Conservation (phyloP, 1,284 basidiomycete species). For the Calocybe gambosa region DNA sequence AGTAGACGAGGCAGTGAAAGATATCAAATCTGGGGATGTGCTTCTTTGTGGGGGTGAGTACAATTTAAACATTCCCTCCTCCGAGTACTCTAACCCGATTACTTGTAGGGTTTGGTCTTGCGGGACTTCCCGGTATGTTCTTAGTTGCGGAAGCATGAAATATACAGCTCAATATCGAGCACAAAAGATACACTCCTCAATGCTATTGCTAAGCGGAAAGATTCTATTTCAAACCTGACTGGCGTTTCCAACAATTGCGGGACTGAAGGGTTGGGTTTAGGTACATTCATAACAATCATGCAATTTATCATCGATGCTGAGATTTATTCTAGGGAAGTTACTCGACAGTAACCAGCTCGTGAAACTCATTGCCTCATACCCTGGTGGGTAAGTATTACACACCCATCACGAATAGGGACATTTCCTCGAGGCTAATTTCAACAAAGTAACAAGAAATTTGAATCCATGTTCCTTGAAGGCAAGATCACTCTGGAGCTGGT, state of each 20-base stretch:
- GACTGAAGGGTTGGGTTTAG: slow-evolving; percentile 70
- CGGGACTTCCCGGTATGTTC: slow-evolving; percentile 65
- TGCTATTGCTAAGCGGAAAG: slow-evolving; percentile 71
- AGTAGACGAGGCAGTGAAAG: slow-evolving; percentile 76
- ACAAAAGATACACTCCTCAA: slow-evolving; percentile 72
- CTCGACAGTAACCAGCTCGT: slow-evolving; percentile 73
- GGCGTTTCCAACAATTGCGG: slow-evolving; percentile 93
- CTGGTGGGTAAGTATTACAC: slow-evolving; percentile 69
- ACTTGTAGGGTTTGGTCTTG: slow-evolving; percentile 67
- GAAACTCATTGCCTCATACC: slow-evolving; percentile 86
- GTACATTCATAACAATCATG: slow-evolving; percentile 36
- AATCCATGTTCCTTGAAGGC: slow-evolving; percentile 74
- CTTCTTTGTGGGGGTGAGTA: slow-evolving; percentile 76
- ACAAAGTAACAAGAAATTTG: slow-evolving; percentile 73
- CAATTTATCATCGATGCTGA: neutral
- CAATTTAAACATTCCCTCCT: neutral
- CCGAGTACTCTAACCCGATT: slow-evolving; percentile 5
- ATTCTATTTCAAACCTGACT: slow-evolving; percentile 63
- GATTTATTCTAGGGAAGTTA: slow-evolving; percentile 56
- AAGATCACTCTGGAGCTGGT: slow-evolving; percentile 83
- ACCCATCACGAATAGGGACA: neutral
- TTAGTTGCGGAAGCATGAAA: neutral
- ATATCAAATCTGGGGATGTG: slow-evolving; percentile 73
- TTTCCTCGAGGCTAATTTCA: neutral
- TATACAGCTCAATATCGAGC: slow-evolving; percentile 9